phyloP scores from a whole-genome alignment of 1,139 yeast species.

The Saccharomyces hybrid region DNA sequence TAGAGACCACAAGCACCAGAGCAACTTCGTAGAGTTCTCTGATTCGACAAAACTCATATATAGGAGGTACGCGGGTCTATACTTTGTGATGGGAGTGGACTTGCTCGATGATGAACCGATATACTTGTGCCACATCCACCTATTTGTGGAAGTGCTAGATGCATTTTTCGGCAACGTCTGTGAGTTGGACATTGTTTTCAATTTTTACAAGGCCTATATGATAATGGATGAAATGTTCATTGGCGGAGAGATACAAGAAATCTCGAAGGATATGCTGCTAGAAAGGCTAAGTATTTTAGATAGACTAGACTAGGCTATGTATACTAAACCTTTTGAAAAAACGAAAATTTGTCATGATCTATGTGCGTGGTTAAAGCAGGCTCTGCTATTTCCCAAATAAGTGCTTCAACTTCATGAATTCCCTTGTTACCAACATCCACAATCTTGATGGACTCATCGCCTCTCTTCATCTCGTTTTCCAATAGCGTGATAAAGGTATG shows the following conservation, averaged over 20 bases:
- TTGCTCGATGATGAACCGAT: constrained; percentile 64
- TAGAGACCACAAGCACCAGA: constrained; percentile 76
- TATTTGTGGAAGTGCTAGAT: constrained; percentile 84
- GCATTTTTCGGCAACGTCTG: constrained; percentile 86
- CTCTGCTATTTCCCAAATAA: constrained; percentile 8
- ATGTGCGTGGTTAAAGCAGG: constrained; percentile 1
- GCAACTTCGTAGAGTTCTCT: constrained; percentile 72
- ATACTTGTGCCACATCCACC: constrained; percentile 76
- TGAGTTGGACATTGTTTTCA: constrained; percentile 83
- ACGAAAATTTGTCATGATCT: constrained; percentile 3
- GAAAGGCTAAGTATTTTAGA: constrained; percentile 47
- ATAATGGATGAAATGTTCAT: constrained; percentile 68
- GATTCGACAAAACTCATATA: constrained; percentile 65
- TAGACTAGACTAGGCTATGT: constrained; percentile 35
- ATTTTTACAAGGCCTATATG: constrained; percentile 64
- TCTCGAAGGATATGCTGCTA: constrained; percentile 52
- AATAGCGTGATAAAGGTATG: constrained; percentile 47
- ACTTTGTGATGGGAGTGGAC: constrained; percentile 75
- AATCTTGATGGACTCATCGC: constrained; percentile 33
- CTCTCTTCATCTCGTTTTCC: constrained; percentile 21
- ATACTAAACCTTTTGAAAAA: constrained; percentile 4
- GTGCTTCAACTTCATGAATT: constrained; percentile 46
- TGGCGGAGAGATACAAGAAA: constrained; percentile 75
- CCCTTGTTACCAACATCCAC: constrained; percentile 54
- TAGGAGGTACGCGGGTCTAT: constrained; percentile 86